These are phyloP conservation scores for Ogataea ramenticola DNA, from an alignment of 805 yeast genomes.

Conservation along the genomic window DNA sequence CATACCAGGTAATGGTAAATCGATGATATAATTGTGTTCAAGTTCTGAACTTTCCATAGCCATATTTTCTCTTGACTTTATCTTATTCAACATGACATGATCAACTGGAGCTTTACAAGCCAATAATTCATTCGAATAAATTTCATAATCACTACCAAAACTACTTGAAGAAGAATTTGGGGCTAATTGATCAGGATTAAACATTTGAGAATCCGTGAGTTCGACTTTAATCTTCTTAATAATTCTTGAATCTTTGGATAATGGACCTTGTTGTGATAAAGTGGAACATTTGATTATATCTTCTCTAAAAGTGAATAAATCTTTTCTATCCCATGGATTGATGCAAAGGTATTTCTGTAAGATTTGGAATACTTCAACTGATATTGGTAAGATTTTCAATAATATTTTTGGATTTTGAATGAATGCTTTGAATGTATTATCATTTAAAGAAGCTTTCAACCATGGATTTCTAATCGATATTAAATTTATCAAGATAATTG, in stretches of 20 bases:
- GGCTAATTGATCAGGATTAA: neutral
- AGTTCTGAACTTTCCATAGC: slow-evolving; percentile 19
- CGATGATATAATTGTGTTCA: slow-evolving; percentile 23
- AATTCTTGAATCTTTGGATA: slow-evolving; percentile 22
- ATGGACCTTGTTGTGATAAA: slow-evolving; percentile 27
- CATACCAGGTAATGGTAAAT: slow-evolving; percentile 5
- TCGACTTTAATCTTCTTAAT: slow-evolving; percentile 13
- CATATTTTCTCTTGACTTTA: slow-evolving; percentile 21
- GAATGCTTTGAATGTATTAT: slow-evolving; percentile 59
- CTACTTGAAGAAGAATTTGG: neutral
- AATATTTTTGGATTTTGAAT: slow-evolving; percentile 48
- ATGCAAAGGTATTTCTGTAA: slow-evolving; percentile 37
- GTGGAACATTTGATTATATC: slow-evolving; percentile 27
- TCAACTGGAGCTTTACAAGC: slow-evolving; percentile 28
- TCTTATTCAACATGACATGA: slow-evolving; percentile 23
- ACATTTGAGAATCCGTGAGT: slow-evolving; percentile 19
- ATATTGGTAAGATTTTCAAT: slow-evolving; percentile 64
- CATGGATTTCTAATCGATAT: slow-evolving; percentile 86
- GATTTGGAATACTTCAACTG: slow-evolving; percentile 50
- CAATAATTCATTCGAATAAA: neutral
- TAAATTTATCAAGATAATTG: slow-evolving; percentile 72
- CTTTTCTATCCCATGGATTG: slow-evolving; percentile 42
- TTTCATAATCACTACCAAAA: neutral
- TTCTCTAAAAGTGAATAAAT: slow-evolving; percentile 31
- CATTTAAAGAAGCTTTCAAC: slow-evolving; percentile 69